A percentile compares a stretch with the other conserved stretches of the same genome.
Evolutionary conservation across 2,329 filamentous ascomycete genomes (phyloP).

Genomic region (Nemania diffusa): DNA sequence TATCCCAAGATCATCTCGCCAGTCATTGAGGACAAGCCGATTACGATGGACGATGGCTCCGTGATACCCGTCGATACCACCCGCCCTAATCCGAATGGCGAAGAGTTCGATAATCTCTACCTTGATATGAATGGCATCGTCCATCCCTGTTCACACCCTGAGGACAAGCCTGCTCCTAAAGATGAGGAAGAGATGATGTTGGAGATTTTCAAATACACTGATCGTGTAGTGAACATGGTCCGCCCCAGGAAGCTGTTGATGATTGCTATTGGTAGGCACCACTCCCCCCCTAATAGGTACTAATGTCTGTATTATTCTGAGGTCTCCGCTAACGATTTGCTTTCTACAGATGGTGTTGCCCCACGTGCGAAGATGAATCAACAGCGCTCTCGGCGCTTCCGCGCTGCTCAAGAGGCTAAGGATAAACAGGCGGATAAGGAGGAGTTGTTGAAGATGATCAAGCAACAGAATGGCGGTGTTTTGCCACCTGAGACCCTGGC

Average conservation of each 20-base stretch:
- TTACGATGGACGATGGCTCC: constrained; percentile 82
- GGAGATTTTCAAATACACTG: constrained; percentile 98
- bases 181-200: constrained; percentile 99
- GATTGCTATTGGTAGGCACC: constrained; percentile 87
- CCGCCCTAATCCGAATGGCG: constrained; percentile 90
- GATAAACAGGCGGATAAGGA: constrained; percentile 94
- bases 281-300: constrained; percentile 16
- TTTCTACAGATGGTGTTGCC: constrained; percentile 84
- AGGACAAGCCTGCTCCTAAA: constrained; percentile 88
- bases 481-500: constrained; percentile 70
- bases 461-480: constrained; percentile 76
- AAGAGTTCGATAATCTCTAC: constrained; percentile 98
- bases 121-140: constrained; percentile 99
- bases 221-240: constrained; percentile 98
- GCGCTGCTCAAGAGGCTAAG: constrained; percentile 91
- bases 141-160: constrained; percentile 97
- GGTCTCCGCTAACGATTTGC: constrained; percentile 15
- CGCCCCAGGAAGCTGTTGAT: constrained; percentile 94
- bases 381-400: constrained; percentile 94
- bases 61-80: constrained; percentile 87
- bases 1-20: constrained; percentile 97
- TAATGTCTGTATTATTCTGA: background rate
- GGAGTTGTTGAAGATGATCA: constrained; percentile 85
- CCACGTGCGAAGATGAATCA: constrained; percentile 99
- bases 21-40: constrained; percentile 86